phyloP scores from a whole-genome alignment of 108 stramenopile genomes.

The Nitzschia sp. region DNA sequence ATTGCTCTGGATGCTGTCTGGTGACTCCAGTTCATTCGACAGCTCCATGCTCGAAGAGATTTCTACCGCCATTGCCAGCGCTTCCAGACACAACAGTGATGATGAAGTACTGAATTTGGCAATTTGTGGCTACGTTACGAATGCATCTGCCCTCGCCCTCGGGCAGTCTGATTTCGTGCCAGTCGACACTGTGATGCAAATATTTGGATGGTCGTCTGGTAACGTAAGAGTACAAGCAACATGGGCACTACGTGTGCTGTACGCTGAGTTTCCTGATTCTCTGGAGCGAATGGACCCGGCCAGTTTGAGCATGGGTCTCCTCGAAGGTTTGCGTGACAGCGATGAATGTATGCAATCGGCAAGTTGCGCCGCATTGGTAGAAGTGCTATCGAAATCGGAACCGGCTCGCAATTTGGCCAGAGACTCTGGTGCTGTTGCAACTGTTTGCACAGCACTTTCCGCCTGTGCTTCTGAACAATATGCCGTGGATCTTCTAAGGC shows the following conservation, averaged over 20 bases:
- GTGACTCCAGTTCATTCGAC: constrained; percentile 20
- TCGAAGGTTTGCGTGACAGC: constrained; percentile 15
- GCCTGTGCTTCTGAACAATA: constrained; percentile 1
- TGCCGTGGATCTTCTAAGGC: constrained; percentile 1
- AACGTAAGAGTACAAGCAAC: not conserved
- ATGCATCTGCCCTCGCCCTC: constrained; percentile 1
- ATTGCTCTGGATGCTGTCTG: constrained; percentile 25
- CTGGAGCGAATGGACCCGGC: constrained; percentile 3
- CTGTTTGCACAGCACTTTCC: constrained; percentile 11
- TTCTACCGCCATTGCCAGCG: not conserved
- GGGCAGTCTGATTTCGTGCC: not conserved
- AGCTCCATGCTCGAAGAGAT: constrained; percentile 6
- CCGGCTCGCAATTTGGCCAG: not conserved
- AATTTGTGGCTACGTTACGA: constrained; percentile 29
- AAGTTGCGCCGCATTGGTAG: constrained; percentile 1
- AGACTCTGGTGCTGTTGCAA: constrained; percentile 3
- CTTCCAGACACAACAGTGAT: not conserved
- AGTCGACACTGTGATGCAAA: not conserved
- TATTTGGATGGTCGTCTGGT: not conserved
- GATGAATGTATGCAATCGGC: not conserved
- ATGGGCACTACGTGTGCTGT: constrained; percentile 1
- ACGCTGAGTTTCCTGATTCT: constrained; percentile 8
- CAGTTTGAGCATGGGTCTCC: not conserved
- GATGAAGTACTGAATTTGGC: constrained; percentile 9
- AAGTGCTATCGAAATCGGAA: not conserved